Conservation (phyloP, 805 yeast genomes). For the Barnettozyma siamensis region DNA sequence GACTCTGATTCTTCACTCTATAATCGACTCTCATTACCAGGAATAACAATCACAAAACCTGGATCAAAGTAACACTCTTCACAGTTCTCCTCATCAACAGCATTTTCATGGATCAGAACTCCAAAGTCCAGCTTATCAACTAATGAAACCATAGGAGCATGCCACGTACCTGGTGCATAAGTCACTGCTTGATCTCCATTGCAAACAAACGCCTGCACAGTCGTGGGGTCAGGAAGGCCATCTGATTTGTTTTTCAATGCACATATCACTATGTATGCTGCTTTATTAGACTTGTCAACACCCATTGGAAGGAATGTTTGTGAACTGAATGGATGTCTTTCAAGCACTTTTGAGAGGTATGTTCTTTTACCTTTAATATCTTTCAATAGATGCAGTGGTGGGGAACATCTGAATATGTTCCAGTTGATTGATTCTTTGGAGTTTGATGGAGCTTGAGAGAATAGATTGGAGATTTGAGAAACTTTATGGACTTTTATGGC, state of each 20-base stretch:
- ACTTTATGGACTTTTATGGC: constrained; percentile 74
- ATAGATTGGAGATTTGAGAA: constrained; percentile 57
- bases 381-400: constrained; percentile 52
- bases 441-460: constrained; percentile 40
- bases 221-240: constrained; percentile 55
- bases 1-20: not conserved
- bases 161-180: constrained; percentile 81
- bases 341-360: constrained; percentile 53
- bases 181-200: constrained; percentile 86
- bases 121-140: constrained; percentile 72
- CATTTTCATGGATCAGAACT: constrained; percentile 83
- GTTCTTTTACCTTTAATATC: constrained; percentile 7
- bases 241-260: constrained; percentile 44
- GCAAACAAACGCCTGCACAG: constrained; percentile 64
- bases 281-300: constrained; percentile 36
- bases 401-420: constrained; percentile 79
- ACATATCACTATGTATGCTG: constrained; percentile 74
- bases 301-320: constrained; percentile 96
- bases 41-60: constrained; percentile 35
- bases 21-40: not conserved
- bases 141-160: constrained; percentile 91
- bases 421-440: constrained; percentile 55
- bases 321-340: constrained; percentile 83
- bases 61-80: constrained; percentile 72
- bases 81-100: constrained; percentile 72